A percentile compares a stretch with the other conserved stretches of the same genome.
These are phyloP conservation scores for Cladophialophora bantiana DNA, from an alignment of 2,329 filamentous ascomycete genomes.

Conservation along the genomic window DNA sequence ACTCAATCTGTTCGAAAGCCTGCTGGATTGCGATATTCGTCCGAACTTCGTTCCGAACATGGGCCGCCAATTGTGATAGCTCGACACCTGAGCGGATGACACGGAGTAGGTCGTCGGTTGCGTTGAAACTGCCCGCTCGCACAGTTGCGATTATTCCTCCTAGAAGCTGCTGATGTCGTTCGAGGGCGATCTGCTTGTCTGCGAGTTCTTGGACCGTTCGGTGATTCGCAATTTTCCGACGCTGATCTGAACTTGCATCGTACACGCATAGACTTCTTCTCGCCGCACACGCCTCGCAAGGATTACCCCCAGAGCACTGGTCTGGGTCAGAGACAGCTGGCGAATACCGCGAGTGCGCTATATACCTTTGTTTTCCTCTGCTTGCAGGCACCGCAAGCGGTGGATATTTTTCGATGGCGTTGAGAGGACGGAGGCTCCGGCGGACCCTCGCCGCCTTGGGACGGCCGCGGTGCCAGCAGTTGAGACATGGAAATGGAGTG, in stretches of 20 bases:
- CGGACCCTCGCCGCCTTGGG: conserved; percentile 5
- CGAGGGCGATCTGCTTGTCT: conserved; percentile 33
- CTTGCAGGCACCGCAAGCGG: conserved; percentile 40
- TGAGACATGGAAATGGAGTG: conserved; percentile 36
- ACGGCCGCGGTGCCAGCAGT: conserved; percentile 35
- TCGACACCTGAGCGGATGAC: conserved; percentile 37
- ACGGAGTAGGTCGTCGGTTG: conserved; percentile 33
- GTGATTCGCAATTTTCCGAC: conserved; percentile 40
- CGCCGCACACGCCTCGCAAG: conserved; percentile 38
- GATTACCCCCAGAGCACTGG: conserved; percentile 38
- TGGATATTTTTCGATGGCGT: conserved; percentile 40
- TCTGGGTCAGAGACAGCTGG: conserved; percentile 3
- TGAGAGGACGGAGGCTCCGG: conserved; percentile 19
- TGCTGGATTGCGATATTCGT: conserved; percentile 35
- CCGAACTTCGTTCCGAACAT: conserved; percentile 40
- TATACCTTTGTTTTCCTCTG: conserved; percentile 39
- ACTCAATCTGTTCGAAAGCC: conserved; percentile 37
- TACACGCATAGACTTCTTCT: conserved; percentile 38
- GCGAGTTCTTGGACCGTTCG: conserved; percentile 39
- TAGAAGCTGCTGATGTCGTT: conserved; percentile 36
- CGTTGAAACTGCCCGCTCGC: conserved; percentile 31
- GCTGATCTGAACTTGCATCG: conserved; percentile 39
- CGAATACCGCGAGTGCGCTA: background rate
- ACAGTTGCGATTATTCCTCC: conserved; percentile 40
- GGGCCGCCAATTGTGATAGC: conserved; percentile 39